Evolutionary conservation across 1,284 basidiomycete species (phyloP).

Genomic region (Phylloboletellus chloephorus): DNA sequence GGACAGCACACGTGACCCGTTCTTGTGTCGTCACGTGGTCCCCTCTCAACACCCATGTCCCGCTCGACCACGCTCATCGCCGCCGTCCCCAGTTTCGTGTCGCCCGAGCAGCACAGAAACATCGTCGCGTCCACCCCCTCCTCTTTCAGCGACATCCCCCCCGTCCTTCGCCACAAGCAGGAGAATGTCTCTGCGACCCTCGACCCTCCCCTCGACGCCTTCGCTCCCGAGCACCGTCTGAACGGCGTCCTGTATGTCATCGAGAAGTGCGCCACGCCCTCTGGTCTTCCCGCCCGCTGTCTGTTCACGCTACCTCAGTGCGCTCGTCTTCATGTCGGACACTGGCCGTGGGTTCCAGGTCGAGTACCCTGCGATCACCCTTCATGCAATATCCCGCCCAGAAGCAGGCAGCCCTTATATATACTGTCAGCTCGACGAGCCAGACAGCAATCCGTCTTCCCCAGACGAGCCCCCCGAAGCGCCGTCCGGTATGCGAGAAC

Average conservation of each 20-base stretch:
- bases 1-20: too few species aligned
- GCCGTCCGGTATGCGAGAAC: slow-evolving; percentile 62
- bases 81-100: slow-evolving; percentile 52
- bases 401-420: slow-evolving; percentile 57
- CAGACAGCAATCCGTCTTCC: slow-evolving; percentile 25
- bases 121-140: slow-evolving; percentile 71
- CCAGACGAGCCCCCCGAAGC: slow-evolving; percentile 32
- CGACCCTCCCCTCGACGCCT: slow-evolving; percentile 59
- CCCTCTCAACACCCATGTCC: too few species aligned
- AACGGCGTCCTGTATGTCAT: slow-evolving; percentile 73
- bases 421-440: slow-evolving; percentile 87
- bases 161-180: slow-evolving; percentile 70
- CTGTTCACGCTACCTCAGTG: slow-evolving; percentile 41
- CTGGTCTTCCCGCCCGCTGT: slow-evolving; percentile 24
- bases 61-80: slow-evolving; percentile 39
- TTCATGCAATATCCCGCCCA: slow-evolving; percentile 81
- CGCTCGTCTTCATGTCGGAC: slow-evolving; percentile 70
- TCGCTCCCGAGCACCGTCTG: slow-evolving; percentile 45
- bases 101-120: slow-evolving; percentile 62
- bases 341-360: slow-evolving; percentile 71
- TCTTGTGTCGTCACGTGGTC: too few species aligned
- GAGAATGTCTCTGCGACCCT: slow-evolving; percentile 61
- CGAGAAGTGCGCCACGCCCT: slow-evolving; percentile 55
- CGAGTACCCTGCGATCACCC: slow-evolving; percentile 78
- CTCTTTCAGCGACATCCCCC: slow-evolving; percentile 77